Conservation (phyloP, 2,329 filamentous ascomycete genomes). For the Colletotrichum gigasporum region DNA sequence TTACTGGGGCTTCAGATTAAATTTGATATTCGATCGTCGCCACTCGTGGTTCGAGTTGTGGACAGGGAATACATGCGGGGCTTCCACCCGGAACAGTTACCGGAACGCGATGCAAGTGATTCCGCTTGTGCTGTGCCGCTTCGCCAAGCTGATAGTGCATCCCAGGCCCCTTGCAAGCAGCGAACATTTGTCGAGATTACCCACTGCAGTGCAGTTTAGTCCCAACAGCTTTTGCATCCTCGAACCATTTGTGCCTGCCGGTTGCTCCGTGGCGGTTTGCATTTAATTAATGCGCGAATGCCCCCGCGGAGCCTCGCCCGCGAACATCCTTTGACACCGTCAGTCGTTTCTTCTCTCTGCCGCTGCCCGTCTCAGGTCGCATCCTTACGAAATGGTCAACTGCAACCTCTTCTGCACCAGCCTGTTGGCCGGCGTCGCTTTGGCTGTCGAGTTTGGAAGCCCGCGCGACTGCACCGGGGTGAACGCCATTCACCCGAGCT, state of each 20-base stretch:
- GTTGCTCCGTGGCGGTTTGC: background rate
- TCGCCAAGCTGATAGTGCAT: background rate
- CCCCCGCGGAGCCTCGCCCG: too few species aligned
- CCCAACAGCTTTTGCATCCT: background rate
- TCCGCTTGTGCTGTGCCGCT: conserved; percentile 9
- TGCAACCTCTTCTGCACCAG: background rate
- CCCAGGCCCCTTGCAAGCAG: background rate
- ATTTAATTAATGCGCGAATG: background rate
- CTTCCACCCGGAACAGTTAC: too few species aligned
- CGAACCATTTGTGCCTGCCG: background rate
- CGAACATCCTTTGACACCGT: too few species aligned
- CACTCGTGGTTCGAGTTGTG: background rate
- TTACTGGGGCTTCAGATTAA: too few species aligned
- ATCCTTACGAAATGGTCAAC: background rate
- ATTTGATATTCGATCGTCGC: too few species aligned
- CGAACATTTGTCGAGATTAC: background rate
- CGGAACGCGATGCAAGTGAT: background rate
- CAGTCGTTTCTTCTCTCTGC: background rate
- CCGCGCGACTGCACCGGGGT: conserved; percentile 5
- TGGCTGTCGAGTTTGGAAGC: background rate
- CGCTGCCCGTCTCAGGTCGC: background rate
- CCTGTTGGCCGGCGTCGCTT: background rate
- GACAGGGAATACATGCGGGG: too few species aligned
- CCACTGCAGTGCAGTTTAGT: background rate
- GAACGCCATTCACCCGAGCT: conserved; percentile 11